Evolutionary conservation across 1,284 basidiomycete genomes (phyloP).

Genomic region (Trichosporon faecale): DNA sequence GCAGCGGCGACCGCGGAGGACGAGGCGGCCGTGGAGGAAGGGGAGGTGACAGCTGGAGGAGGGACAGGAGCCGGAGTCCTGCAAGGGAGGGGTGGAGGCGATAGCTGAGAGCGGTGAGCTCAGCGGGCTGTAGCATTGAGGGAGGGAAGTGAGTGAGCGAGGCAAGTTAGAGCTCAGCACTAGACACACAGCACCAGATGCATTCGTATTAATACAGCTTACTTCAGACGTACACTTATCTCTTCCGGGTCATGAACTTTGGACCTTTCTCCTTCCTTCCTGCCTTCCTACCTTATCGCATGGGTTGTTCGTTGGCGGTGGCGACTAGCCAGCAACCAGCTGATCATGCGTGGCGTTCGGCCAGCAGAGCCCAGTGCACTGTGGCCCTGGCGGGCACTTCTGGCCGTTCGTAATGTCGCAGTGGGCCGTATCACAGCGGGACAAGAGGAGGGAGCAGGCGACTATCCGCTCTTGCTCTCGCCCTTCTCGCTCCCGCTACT

Average conservation of each 20-base stretch:
- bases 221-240: not conserved
- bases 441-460: not conserved
- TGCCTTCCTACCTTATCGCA: not conserved
- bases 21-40: not conserved
- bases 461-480: not conserved
- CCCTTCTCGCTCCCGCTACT: not conserved
- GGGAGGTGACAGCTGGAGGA: not conserved
- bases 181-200: not conserved
- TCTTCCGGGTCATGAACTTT: too few relatives aligned
- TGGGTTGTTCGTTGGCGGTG: too few relatives aligned
- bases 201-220: not conserved
- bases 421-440: too few relatives aligned
- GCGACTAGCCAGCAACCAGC: too few relatives aligned
- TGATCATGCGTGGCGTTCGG: too few relatives aligned
- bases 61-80: slow-evolving; percentile 11
- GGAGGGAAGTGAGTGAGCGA: not conserved
- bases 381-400: too few relatives aligned
- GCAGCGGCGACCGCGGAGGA: not conserved
- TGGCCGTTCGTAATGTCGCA: too few relatives aligned
- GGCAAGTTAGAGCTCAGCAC: not conserved
- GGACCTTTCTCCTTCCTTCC: not conserved
- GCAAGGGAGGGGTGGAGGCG: slow-evolving; percentile 16
- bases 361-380: too few relatives aligned
- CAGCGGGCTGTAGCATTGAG: not conserved
- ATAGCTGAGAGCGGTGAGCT: slow-evolving; percentile 12